These are phyloP conservation scores for Beauveria brongniartii DNA, from an alignment of 2,329 filamentous ascomycete genomes.

Conservation along the genomic window DNA sequence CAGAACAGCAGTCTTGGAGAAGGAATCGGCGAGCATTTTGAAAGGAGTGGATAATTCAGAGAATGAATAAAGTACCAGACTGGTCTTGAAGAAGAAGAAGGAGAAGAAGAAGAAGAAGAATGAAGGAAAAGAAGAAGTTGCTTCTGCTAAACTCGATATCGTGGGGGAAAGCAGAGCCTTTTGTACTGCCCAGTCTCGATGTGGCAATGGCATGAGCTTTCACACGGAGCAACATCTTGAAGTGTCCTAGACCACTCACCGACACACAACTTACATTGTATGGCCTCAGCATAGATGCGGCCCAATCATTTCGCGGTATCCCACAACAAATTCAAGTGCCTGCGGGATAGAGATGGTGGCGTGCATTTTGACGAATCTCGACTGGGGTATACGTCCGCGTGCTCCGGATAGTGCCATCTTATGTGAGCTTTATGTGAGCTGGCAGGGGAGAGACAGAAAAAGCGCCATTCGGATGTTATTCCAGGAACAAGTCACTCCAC, in stretches of 20 bases:
- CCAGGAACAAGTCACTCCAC: not conserved
- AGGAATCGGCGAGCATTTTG: not conserved
- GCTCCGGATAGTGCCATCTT: not conserved
- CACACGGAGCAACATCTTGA: not conserved
- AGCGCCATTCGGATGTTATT: not conserved
- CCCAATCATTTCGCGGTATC: not conserved
- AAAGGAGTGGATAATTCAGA: not conserved
- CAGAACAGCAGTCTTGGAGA: slow-evolving; percentile 5
- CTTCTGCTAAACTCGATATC: not conserved
- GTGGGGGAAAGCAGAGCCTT: not conserved
- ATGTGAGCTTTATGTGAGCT: not conserved
- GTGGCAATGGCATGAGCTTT: not conserved
- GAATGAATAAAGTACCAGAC: too few relatives aligned
- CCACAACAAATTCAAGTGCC: not conserved
- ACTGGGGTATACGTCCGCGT: not conserved
- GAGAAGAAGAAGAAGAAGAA: too few relatives aligned
- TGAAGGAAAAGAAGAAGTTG: not conserved
- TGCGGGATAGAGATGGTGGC: not conserved
- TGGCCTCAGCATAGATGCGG: not conserved
- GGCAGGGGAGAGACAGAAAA: not conserved
- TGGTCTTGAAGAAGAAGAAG: not conserved
- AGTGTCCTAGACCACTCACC: not conserved
- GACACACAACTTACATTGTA: not conserved
- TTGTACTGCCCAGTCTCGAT: not conserved
- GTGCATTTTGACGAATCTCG: not conserved